phyloP scores from a whole-genome alignment of 306 rosid species.

The Inga leiocalycina region DNA sequence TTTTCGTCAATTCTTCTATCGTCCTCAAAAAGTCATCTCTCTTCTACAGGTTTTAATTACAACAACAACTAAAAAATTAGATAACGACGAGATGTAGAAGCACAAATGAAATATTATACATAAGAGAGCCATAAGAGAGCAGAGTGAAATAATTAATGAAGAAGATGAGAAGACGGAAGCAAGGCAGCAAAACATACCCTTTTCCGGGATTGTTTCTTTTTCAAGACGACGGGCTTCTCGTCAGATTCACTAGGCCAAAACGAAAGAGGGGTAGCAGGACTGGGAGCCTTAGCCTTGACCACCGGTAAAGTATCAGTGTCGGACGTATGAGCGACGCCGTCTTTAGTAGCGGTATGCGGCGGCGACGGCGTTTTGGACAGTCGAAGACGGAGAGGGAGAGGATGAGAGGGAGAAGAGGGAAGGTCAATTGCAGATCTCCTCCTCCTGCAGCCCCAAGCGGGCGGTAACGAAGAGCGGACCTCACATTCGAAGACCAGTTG shows the following conservation, averaged over 20 bases:
- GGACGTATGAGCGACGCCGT: neutral
- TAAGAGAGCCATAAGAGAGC: neutral
- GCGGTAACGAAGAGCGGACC: neutral
- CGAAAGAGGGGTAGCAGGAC: slow-evolving; percentile 60
- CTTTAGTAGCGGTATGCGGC: neutral
- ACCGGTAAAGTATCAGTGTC: slow-evolving; percentile 4
- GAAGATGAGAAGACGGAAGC: neutral
- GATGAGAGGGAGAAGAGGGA: neutral
- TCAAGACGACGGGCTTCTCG: slow-evolving; percentile 36
- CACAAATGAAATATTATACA: neutral
- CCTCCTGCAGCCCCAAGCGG: slow-evolving; percentile 45
- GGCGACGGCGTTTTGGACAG: slow-evolving; percentile 23
- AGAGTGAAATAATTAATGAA: neutral
- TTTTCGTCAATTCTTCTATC: slow-evolving; percentile 33
- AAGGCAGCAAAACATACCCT: slow-evolving; percentile 43
- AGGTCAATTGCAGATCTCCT: slow-evolving; percentile 54
- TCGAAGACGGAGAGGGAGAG: neutral
- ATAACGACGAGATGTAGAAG: neutral
- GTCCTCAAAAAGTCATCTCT: slow-evolving; percentile 41
- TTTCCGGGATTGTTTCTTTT: slow-evolving; percentile 32
- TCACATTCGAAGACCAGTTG: slow-evolving; percentile 18
- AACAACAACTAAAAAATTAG: neutral
- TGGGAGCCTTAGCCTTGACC: slow-evolving; percentile 42
- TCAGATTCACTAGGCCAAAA: slow-evolving; percentile 62
- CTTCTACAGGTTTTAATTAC: slow-evolving; percentile 38